Conservation (phyloP, 2,329 filamentous ascomycete genomes). For the Paradendryphiella salina region DNA sequence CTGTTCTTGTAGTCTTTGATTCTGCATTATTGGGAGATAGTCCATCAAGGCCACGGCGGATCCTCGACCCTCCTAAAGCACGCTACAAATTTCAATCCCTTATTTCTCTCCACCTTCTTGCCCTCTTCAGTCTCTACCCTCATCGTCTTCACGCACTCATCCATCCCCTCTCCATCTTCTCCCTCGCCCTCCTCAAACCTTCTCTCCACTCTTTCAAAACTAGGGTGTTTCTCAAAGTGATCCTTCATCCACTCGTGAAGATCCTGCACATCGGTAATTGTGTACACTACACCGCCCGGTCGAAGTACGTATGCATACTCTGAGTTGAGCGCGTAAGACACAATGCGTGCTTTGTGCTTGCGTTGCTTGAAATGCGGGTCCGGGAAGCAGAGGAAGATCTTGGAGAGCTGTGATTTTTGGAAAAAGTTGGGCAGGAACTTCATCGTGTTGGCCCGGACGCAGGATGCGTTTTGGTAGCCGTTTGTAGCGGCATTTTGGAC, state of each 20-base stretch:
- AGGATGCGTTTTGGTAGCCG: conserved; percentile 82
- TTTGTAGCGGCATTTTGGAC: conserved; percentile 59
- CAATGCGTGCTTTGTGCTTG: conserved; percentile 96
- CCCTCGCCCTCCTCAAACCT: conserved; percentile 57
- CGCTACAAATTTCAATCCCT: conserved; percentile 87
- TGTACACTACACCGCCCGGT: conserved; percentile 87
- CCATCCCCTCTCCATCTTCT: conserved; percentile 67
- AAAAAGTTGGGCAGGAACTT: conserved; percentile 99
- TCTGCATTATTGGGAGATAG: too few species aligned
- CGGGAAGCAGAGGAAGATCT: conserved; percentile 97
- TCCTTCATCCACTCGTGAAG: conserved; percentile 90
- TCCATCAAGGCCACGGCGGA: conserved; percentile 78
- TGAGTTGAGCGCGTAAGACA: conserved; percentile 82
- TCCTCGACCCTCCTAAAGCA: conserved; percentile 81
- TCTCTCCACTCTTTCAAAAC: conserved; percentile 71
- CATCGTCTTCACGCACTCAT: conserved; percentile 76
- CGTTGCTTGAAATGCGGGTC: conserved; percentile 97
- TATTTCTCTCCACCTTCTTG: conserved; percentile 92
- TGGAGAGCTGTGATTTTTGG: conserved; percentile 73
- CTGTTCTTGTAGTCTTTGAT: too few species aligned
- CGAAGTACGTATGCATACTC: conserved; percentile 89
- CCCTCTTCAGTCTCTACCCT: conserved; percentile 88
- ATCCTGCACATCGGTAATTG: conserved; percentile 96
- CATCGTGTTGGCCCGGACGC: conserved; percentile 93
- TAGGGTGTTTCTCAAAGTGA: conserved; percentile 76